Base-by-base conservation (phyloP, 2,329 filamentous ascomycete genomes). In the Neonectria punicea region DNA sequence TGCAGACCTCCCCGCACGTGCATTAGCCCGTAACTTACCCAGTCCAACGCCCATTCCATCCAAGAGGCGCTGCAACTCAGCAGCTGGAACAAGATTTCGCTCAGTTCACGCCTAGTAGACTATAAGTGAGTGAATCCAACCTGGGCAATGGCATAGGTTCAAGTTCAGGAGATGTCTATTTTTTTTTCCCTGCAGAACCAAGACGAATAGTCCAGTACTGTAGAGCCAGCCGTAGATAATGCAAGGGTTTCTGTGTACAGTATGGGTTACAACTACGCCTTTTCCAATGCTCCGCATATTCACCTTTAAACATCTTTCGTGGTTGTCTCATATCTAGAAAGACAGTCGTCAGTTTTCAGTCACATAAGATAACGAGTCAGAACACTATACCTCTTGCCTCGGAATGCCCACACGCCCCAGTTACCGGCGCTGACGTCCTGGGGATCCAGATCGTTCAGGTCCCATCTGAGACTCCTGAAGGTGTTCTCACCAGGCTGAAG, bases 361-460 rank as follows among this genome's bases (percentile, higher is more conserved):
- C 10, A 36, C 30, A 43, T 49, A 14, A 32, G 28, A 20, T 51
- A 87, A 72, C n/a, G 8, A 58, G 47, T n/a, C 49, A 41, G 28
- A 61, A 88, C 73, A 65, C 39, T 66, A 53, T 87, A 98, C 89
- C 95, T 92, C 89, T 99, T 99, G 73, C 96, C 96, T 81, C 96
- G 89, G 84, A 99, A 99, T 14, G 92, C 94, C 93, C 97, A 99
- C 2, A 97, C 85, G 11, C 96, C 96, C 93, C 94, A 99, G 80
- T 99, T 99, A 60, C 96, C 95, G 75, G 93, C 97, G 73, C 91
- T 97, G 67, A 98, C 85, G 79, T 98, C 96, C 76, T 97, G 93
- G 7, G 95, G 94, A 78, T 98, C 96, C 69, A 96, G 83, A 76
- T 99, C 97, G 76, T 99, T 98, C 75, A 99, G 80, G 81, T 99